A percentile compares a stretch with the other conserved stretches of the same genome.
Conservation (phyloP, 441 rosid species). For the Pelargonium australe region DNA sequence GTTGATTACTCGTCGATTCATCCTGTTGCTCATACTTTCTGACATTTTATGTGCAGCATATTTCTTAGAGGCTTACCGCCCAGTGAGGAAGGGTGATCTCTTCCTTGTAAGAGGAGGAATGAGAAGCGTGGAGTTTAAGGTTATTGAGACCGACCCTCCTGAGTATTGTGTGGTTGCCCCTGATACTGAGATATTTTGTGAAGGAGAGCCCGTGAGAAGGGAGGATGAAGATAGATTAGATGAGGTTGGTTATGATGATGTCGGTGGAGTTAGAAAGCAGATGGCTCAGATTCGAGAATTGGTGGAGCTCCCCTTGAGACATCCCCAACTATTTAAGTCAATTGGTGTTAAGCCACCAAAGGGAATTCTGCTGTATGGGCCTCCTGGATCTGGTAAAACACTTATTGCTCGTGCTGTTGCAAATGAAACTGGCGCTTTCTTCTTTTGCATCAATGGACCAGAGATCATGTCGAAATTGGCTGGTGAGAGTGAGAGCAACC, state of each 20-base stretch:
- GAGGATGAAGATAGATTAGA: conserved; percentile 45
- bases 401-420: conserved; percentile 64
- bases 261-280: conserved; percentile 64
- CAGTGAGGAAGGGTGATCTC: conserved; percentile 57
- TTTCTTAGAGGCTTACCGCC: conserved; percentile 56
- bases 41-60: conserved; percentile 37
- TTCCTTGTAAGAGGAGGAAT: conserved; percentile 68
- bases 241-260: conserved; percentile 38
- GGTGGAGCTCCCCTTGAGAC: conserved; percentile 62
- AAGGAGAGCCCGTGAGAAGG: conserved; percentile 56
- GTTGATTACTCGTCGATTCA: not conserved
- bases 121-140: conserved; percentile 49
- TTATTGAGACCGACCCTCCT: conserved; percentile 27
- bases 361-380: conserved; percentile 57
- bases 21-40: not conserved
- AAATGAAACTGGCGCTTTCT: conserved; percentile 62
- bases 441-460: conserved; percentile 61
- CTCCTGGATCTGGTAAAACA: conserved; percentile 68
- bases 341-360: conserved; percentile 70
- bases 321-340: conserved; percentile 58
- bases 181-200: conserved; percentile 61
- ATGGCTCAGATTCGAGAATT: conserved; percentile 66
- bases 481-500: conserved; percentile 68
- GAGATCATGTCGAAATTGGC: conserved; percentile 65
- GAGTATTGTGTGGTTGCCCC: conserved; percentile 65